Base-by-base conservation (phyloP, 331 rosid genomes). In the Acacia concinna region DNA sequence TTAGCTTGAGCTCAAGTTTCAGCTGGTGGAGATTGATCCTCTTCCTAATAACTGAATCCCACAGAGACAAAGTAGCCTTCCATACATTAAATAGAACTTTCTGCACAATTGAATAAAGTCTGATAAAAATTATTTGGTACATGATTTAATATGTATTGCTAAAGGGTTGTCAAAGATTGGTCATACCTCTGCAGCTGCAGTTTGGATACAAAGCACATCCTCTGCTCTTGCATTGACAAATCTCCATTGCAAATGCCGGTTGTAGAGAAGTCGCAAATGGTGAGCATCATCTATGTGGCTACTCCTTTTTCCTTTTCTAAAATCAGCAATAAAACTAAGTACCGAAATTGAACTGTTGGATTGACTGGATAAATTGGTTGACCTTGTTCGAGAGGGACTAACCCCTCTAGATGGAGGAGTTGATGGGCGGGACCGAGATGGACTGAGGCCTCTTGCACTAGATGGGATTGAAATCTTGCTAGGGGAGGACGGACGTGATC, bases 201-300 rank as follows among this genome's bases (percentile, higher is more conserved):
- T 89, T 86, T 90, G 91, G 77, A 90, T 73, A 82, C 83, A 89
- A 74, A 90, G 88, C 32, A 89, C 87, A 77, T 89, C 86, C 84
- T 87, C 95, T 46, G 97, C 93, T 84, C 91, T 86, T 27, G 95
- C 99, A 89, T 93, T 91, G 75, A 89, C 81, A 80, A 88, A 91
- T 84, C 97, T 85, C 97, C 99, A 96, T 78, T 96, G 99, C 85
- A 93, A 81, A 84, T 71, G 80, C 77, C 98, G 90, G 73, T 96
- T 96, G 85, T 96, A 84, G 21, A 93, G 85, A 82, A 96, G 90
- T 79, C 97, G 83, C 79, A 96, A 95, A 71, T 87, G 92, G 89
- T 93, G 98, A 87, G 95, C 99, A 86, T 91, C 97, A 79, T 96
- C 99, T 81, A 96, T 79, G 74, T 82, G 81, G 83, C 86, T 78